phyloP scores from a whole-genome alignment of 805 yeast genomes.

The Yarrowia bubula region DNA sequence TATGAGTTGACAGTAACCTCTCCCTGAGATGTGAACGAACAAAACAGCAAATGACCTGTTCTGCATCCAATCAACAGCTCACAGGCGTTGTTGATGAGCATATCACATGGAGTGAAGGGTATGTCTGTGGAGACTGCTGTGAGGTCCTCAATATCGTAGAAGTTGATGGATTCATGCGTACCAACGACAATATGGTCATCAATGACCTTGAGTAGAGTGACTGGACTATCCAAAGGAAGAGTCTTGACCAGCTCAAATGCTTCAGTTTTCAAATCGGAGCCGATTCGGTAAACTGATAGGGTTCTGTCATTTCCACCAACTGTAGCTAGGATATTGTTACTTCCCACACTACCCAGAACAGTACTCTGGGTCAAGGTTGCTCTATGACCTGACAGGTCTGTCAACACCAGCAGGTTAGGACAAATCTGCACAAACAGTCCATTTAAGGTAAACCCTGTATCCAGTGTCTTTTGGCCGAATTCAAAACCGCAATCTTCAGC shows the following conservation, averaged over 20 bases:
- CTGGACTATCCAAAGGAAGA: not conserved
- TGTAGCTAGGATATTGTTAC: not conserved
- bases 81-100: not conserved
- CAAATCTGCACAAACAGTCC: slow-evolving; percentile 2
- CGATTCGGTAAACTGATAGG: not conserved
- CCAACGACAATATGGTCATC: slow-evolving; percentile 13
- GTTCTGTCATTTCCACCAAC: not conserved
- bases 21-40: not conserved
- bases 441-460: not conserved
- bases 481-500: slow-evolving; percentile 15
- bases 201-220: not conserved
- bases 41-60: slow-evolving; percentile 4
- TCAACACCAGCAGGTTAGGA: not conserved
- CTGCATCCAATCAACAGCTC: slow-evolving; percentile 4
- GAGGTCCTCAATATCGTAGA: slow-evolving; percentile 5
- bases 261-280: not conserved
- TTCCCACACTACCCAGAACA: not conserved
- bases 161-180: not conserved
- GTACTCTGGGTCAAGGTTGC: not conserved
- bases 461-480: not conserved
- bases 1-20: slow-evolving; percentile 4
- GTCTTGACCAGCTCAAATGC: not conserved
- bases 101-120: slow-evolving; percentile 8
- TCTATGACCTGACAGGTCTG: not conserved
- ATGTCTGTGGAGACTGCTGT: not conserved